Conservation (phyloP, 495 filamentous ascomycete genomes). For the Umbilicaria muhlenbergii region DNA sequence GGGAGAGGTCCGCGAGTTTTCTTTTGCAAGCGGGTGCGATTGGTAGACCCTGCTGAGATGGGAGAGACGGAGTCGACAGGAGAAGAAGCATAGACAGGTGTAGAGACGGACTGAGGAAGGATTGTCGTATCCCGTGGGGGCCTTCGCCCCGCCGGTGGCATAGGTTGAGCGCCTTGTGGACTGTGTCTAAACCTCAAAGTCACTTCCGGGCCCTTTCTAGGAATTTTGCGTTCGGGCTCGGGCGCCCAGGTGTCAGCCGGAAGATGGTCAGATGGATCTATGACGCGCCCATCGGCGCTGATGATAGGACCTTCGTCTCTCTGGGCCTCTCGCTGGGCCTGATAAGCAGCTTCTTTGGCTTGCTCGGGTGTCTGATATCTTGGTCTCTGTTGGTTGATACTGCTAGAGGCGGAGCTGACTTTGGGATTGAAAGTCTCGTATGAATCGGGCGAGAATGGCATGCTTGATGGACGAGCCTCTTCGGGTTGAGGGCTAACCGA, state of each 20-base stretch:
- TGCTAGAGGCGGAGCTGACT: slow-evolving; percentile 14
- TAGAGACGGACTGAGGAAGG: slow-evolving; percentile 18
- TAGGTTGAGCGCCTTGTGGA: slow-evolving; percentile 31
- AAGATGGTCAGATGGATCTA: slow-evolving; percentile 88
- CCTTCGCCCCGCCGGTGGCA: slow-evolving; percentile 16
- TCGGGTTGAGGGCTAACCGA: slow-evolving; percentile 59
- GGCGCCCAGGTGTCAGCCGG: slow-evolving; percentile 86
- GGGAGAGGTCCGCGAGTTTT: slow-evolving; percentile 17
- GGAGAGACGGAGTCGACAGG: slow-evolving; percentile 12
- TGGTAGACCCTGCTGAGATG: slow-evolving; percentile 13
- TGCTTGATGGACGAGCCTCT: slow-evolving; percentile 37
- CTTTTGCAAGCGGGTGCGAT: slow-evolving; percentile 49
- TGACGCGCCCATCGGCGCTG: slow-evolving; percentile 67
- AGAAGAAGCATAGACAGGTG: slow-evolving; percentile 7
- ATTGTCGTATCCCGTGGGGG: slow-evolving; percentile 6
- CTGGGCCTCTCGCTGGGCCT: slow-evolving; percentile 20
- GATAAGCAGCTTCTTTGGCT: slow-evolving; percentile 22
- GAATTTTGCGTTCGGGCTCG: slow-evolving; percentile 67
- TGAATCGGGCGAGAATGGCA: slow-evolving; percentile 82
- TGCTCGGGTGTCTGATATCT: slow-evolving; percentile 30
- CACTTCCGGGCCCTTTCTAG: slow-evolving; percentile 36
- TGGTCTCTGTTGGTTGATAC: slow-evolving; percentile 17
- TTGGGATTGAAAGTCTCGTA: slow-evolving; percentile 61
- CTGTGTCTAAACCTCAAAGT: slow-evolving; percentile 32
- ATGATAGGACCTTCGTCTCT: slow-evolving; percentile 45